Evolutionary conservation across 2,329 filamentous ascomycete species (phyloP).

Genomic region (Aspergillus bombycis): DNA sequence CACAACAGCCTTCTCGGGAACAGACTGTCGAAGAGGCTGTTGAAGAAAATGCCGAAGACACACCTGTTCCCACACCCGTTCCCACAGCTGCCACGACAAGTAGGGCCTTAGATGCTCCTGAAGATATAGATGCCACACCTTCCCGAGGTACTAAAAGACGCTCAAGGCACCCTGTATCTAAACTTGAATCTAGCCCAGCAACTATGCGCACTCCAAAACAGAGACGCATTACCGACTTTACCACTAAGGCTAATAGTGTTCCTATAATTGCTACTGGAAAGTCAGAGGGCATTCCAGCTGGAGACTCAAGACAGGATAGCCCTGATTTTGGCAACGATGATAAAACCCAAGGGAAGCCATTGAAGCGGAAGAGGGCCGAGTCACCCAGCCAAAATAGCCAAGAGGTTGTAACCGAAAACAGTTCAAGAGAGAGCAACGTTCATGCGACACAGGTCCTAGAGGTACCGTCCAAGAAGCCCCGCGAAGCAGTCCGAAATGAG

Average conservation of each 20-base stretch:
- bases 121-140: not conserved
- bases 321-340: not conserved
- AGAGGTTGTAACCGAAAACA: not conserved
- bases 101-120: not conserved
- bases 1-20: not conserved
- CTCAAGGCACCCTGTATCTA: not conserved
- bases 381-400: not conserved
- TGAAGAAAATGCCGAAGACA: not conserved
- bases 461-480: slow-evolving; percentile 21
- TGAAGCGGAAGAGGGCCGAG: slow-evolving; percentile 6
- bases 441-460: not conserved
- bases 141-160: slow-evolving; percentile 16
- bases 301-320: slow-evolving; percentile 5
- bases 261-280: not conserved
- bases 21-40: not conserved
- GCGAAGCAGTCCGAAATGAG: not conserved
- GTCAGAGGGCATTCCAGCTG: not conserved
- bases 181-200: not conserved
- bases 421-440: not conserved
- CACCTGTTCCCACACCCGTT: not conserved
- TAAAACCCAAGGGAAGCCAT: not conserved
- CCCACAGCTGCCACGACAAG: not conserved
- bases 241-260: slow-evolving; percentile 11
- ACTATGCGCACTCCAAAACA: slow-evolving; percentile 20
- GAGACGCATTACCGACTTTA: slow-evolving; percentile 17